phyloP scores from a whole-genome alignment of 768 basidiomycete species.

The Naematelia encephala region DNA sequence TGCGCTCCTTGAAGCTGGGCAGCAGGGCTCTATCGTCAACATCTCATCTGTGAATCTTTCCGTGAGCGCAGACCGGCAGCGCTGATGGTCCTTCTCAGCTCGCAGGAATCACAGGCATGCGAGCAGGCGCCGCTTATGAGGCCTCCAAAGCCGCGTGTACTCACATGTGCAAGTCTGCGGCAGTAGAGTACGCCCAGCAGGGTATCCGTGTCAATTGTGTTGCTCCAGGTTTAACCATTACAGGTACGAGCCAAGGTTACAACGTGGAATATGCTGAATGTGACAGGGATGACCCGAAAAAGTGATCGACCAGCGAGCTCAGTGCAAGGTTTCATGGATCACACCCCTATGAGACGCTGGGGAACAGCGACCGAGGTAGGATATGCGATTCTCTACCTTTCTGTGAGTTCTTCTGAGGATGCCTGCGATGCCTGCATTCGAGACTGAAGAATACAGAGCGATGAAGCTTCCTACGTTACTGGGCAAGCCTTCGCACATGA shows the following conservation, averaged over 20 bases:
- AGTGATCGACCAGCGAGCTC: neutral
- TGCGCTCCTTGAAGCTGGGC: neutral
- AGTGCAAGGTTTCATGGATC: neutral
- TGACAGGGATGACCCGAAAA: conserved; percentile 4
- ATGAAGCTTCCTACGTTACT: conserved; percentile 7
- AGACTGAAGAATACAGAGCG: neutral
- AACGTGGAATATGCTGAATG: too few relatives aligned
- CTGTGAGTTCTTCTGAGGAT: neutral
- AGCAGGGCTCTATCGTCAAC: conserved; percentile 5
- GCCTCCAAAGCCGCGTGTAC: conserved; percentile 20
- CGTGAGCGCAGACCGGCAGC: neutral
- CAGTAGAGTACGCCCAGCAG: conserved; percentile 15
- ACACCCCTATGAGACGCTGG: conserved; percentile 3
- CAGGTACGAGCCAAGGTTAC: too few relatives aligned
- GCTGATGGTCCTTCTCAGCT: neutral
- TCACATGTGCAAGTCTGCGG: conserved; percentile 10
- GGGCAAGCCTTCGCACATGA: conserved; percentile 3
- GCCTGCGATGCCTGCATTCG: neutral
- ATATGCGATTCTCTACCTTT: conserved; percentile 4
- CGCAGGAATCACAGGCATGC: conserved; percentile 1
- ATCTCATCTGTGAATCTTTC: conserved; percentile 6
- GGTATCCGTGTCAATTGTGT: conserved; percentile 24
- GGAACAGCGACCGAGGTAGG: conserved; percentile 1
- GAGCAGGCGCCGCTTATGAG: conserved; percentile 18
- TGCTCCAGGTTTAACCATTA: conserved; percentile 12